Evolutionary conservation across 176 grass and related monocot species (phyloP).

Genomic region (Oryza longistaminata): DNA sequence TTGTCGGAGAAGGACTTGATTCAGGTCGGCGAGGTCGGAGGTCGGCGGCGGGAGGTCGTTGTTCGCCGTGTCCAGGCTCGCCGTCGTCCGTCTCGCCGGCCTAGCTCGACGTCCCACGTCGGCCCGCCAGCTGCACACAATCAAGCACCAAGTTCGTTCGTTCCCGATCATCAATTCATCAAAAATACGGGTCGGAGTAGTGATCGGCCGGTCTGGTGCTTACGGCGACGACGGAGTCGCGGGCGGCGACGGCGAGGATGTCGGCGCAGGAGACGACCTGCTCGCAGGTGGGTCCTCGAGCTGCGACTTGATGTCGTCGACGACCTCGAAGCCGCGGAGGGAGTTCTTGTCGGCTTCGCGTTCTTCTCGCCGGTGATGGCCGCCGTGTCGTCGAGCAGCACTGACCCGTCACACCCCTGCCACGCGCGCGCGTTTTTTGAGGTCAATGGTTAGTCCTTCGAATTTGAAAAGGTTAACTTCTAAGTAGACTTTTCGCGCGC

Average conservation of each 20-base stretch:
- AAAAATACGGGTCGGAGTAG: not conserved
- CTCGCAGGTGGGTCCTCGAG: constrained; percentile 48
- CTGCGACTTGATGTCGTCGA: constrained; percentile 55
- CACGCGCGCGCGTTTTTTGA: not conserved
- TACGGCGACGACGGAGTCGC: constrained; percentile 64
- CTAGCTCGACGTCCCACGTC: constrained; percentile 56
- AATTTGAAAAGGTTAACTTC: not conserved
- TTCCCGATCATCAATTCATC: not conserved
- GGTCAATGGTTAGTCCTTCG: constrained; percentile 30
- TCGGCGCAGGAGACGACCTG: constrained; percentile 88
- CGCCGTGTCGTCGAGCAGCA: constrained; percentile 49
- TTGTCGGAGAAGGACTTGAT: constrained; percentile 52
- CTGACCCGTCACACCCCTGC: constrained; percentile 56
- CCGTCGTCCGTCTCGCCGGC: constrained; percentile 48
- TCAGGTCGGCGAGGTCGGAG: constrained; percentile 36
- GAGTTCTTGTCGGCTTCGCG: constrained; percentile 47
- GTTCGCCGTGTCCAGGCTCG: constrained; percentile 53
- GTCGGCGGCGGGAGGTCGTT: constrained; percentile 48
- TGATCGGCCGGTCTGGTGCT: not conserved
- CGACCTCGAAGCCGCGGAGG: constrained; percentile 58
- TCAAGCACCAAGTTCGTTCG: too few relatives aligned
- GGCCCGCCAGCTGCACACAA: constrained; percentile 54
- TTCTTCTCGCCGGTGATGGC: constrained; percentile 58
- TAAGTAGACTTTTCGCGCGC: not conserved
- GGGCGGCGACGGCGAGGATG: constrained; percentile 75